Percentiles rank a stretch among this genome's conserved stretches.
Evolutionary conservation across 176 grass and related monocot genomes (phyloP).

Genomic region (Oryza meridionalis): DNA sequence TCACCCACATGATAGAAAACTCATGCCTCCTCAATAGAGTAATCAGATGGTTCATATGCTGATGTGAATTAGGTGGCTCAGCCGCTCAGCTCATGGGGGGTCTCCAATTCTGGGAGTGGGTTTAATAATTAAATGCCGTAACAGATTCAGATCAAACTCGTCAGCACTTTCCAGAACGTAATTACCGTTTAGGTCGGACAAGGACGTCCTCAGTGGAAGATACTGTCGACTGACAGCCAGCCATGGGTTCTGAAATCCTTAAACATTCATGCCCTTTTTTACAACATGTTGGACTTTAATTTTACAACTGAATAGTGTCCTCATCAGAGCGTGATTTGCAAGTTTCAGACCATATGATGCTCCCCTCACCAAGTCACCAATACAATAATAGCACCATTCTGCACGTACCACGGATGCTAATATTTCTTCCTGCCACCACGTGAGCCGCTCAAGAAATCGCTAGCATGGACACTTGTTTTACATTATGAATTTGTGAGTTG

Average conservation of each 20-base stretch:
- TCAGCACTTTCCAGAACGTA: conserved; percentile 13
- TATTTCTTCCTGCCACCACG: not conserved
- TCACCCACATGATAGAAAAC: conserved; percentile 37
- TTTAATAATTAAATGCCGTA: conserved; percentile 36
- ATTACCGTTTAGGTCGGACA: not conserved
- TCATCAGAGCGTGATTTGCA: conserved; percentile 6
- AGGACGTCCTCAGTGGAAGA: not conserved
- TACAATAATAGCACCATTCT: conserved; percentile 17
- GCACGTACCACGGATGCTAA: not conserved
- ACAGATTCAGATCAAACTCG: conserved; percentile 9
- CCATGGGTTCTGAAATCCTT: not conserved
- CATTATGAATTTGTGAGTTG: not conserved
- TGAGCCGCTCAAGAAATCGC: conserved; percentile 6
- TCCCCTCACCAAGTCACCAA: not conserved
- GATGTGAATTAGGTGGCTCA: conserved; percentile 31
- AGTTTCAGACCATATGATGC: conserved; percentile 4
- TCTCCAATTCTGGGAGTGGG: conserved; percentile 3
- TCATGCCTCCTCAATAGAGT: conserved; percentile 16
- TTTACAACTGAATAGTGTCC: conserved; percentile 2
- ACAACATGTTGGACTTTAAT: conserved; percentile 31
- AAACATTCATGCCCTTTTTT: not conserved
- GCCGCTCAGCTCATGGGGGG: conserved; percentile 3
- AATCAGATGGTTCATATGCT: conserved; percentile 39
- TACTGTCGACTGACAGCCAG: not conserved
- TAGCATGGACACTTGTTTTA: not conserved